A percentile compares a stretch with the other conserved stretches of the same genome.
These are phyloP conservation scores for Chrysoporthe deuterocubensis DNA, from an alignment of 2,329 filamentous ascomycete species.

Conservation along the genomic window DNA sequence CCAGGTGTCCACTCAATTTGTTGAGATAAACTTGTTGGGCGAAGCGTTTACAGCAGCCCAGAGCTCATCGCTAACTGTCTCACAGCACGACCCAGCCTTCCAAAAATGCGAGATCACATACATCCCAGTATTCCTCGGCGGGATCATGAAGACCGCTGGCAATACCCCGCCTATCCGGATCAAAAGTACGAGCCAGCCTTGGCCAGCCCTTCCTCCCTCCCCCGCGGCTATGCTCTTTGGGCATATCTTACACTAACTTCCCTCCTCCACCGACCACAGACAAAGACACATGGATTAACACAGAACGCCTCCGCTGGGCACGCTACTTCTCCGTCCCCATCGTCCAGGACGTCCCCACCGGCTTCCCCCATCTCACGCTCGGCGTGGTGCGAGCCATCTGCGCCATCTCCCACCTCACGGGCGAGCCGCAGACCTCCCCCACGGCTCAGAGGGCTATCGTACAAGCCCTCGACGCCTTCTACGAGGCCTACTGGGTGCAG, in stretches of 20 bases:
- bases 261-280: constrained; percentile 33
- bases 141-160: constrained; percentile 43
- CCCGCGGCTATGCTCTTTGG: too few relatives aligned
- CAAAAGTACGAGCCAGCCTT: constrained; percentile 38
- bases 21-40: neutral
- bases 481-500: constrained; percentile 39
- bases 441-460: constrained; percentile 29
- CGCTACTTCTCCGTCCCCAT: constrained; percentile 42
- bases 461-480: constrained; percentile 41
- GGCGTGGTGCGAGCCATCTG: constrained; percentile 41
- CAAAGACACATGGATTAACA: constrained; percentile 43
- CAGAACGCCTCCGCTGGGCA: constrained; percentile 42
- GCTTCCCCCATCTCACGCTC: constrained; percentile 44
- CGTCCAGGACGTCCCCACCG: constrained; percentile 34
- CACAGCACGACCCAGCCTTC: constrained; percentile 22
- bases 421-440: constrained; percentile 25
- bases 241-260: neutral
- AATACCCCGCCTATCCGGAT: constrained; percentile 43
- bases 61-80: neutral
- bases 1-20: constrained; percentile 9
- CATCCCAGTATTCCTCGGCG: constrained; percentile 44
- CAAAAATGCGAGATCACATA: constrained; percentile 37
- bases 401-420: constrained; percentile 33
- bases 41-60: neutral
- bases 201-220: too few relatives aligned